phyloP scores from a whole-genome alignment of 257 asterid species.

The Petunia axillaris region DNA sequence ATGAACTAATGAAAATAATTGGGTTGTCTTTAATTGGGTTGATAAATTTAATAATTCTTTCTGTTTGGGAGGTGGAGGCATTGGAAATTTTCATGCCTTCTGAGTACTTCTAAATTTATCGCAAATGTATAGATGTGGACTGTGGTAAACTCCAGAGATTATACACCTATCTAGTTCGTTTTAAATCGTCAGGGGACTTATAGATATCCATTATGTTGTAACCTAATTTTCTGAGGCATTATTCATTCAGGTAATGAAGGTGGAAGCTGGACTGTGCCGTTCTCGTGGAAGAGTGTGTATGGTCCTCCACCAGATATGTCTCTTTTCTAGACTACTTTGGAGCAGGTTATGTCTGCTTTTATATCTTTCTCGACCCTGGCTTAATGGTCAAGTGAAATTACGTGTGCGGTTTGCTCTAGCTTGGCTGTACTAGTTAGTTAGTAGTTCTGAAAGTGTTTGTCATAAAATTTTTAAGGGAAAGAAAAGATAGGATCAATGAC shows the following conservation, averaged over 20 bases:
- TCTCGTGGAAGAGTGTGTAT: constrained; percentile 90
- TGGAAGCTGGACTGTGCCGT: constrained; percentile 71
- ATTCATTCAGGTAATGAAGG: constrained; percentile 54
- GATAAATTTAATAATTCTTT: neutral
- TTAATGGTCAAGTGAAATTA: neutral
- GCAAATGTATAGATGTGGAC: neutral
- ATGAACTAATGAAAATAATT: neutral
- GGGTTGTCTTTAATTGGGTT: neutral
- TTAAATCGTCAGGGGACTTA: neutral
- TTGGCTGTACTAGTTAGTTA: neutral
- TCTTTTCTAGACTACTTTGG: constrained; percentile 52
- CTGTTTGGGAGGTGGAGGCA: neutral
- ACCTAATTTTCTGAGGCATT: neutral
- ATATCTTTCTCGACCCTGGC: neutral
- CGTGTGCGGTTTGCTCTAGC: neutral
- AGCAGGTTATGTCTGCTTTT: neutral
- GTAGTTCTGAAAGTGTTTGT: neutral
- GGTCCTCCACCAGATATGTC: constrained; percentile 88
- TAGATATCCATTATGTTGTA: neutral
- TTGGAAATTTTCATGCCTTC: neutral
- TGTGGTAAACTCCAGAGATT: neutral
- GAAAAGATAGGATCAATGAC: neutral
- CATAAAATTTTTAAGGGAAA: neutral
- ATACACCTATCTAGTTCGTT: neutral
- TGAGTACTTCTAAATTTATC: neutral